Evolutionary conservation across 495 filamentous ascomycete genomes (phyloP), one percentile per base, ranked within the genome.

Genomic region (Letharia columbiana): DNA sequence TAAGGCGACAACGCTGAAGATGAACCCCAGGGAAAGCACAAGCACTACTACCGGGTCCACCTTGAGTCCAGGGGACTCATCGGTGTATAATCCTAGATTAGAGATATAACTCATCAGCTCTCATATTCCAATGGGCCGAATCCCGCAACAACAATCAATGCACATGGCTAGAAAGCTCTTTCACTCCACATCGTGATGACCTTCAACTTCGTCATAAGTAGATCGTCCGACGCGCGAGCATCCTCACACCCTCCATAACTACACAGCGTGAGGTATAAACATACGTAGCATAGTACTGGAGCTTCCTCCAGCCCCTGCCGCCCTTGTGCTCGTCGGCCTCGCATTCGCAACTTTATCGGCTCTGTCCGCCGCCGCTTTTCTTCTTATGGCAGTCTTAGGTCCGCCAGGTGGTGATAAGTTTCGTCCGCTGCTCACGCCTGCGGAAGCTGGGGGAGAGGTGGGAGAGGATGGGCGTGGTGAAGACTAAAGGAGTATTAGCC

Each of bases 1-100:
- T 76, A 98, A 81, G 71, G 91, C 92, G 72, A 98, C 94, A 75
- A 98, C 94, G 71, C 90, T 94, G 81, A 98, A 96, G 76, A 98
- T 98, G 79, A 98, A 98, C 54, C 93, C 94, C 68, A 98, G 82
- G 68, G 88, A 92, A 69, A 98, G 83, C 67, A 96, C 92, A 73
- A 98, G 81, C 57, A 98, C 94, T 61, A 98, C 91, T 47, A 98
- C 92, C 28, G 94, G 94, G 75, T 98, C 94, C 66, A 98, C 94
- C 77, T 96, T 93, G 69, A 98, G 79, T 67, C 94, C 94, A 65
- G 95, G 93, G 68, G 87, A 91, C 83, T 98, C 94, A 74, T 98
- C 94, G 49, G 94, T 98, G 84, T 98, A 98, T n/a, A 98, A 89
- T 77, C 81, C 86, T 89, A 68, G 15, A 44, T 67, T 59, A 23